Conservation (phyloP, 108 stramenopile species). For the Licmophora abbreviata region DNA sequence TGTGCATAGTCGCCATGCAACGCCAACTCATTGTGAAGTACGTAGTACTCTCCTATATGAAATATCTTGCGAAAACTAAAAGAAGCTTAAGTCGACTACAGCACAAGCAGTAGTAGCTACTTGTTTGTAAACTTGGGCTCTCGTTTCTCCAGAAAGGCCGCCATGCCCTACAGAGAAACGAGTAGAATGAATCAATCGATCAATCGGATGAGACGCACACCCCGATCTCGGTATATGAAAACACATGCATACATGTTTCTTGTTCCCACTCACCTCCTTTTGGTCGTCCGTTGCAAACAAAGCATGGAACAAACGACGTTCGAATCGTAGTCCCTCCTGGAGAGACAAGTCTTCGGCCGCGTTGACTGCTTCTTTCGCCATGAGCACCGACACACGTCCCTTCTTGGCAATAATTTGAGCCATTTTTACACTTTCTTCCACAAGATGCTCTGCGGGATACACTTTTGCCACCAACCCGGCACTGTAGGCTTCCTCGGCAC, state of each 20-base stretch:
- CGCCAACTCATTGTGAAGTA: no score
- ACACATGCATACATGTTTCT: not conserved
- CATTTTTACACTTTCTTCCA: conserved; percentile 88
- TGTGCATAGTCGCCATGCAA: no score
- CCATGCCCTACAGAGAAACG: conserved; percentile 52
- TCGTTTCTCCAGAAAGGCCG: conserved; percentile 90
- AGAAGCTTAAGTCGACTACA: no score
- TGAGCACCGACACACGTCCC: conserved; percentile 70
- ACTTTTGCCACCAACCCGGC: conserved; percentile 92
- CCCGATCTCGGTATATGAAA: not conserved
- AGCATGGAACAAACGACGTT: conserved; percentile 94
- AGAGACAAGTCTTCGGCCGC: conserved; percentile 91
- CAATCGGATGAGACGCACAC: not conserved
- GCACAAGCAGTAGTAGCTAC: conserved; percentile 24
- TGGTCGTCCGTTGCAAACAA: conserved; percentile 96
- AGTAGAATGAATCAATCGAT: conserved; percentile 2
- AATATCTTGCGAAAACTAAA: no score
- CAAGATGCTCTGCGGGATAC: conserved; percentile 57
- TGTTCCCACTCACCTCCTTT: conserved; percentile 72
- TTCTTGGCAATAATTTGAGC: conserved; percentile 85
- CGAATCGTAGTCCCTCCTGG: conserved; percentile 88
- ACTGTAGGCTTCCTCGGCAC: conserved; percentile 80
- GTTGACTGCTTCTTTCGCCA: conserved; percentile 97
- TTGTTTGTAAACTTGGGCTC: conserved; percentile 70
- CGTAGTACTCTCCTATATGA: no score